phyloP scores from a whole-genome alignment of 352 stramenopile species.

The Phytophthora idaei region DNA sequence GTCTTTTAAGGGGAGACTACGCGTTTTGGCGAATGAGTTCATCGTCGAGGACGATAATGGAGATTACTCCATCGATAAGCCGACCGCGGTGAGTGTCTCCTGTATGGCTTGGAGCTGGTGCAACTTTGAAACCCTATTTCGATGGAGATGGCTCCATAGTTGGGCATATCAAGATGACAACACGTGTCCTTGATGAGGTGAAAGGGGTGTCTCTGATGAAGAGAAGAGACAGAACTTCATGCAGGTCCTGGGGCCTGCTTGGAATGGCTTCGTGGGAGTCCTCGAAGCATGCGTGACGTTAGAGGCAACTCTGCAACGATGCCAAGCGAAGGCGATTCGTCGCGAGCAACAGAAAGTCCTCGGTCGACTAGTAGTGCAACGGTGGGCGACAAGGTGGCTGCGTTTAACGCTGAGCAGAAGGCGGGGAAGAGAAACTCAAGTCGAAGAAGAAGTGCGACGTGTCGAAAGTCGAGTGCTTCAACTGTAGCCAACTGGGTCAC shows the following conservation, averaged over 20 bases:
- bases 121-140: background rate
- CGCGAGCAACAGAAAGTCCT: constrained; percentile 10
- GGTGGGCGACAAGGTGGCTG: background rate
- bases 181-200: constrained; percentile 17
- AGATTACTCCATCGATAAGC: too few relatives aligned
- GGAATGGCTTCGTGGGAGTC: constrained; percentile 15
- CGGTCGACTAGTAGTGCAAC: background rate
- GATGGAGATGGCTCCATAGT: constrained; percentile 10
- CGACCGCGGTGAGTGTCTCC: too few relatives aligned
- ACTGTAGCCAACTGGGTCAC: constrained; percentile 6
- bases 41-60: too few relatives aligned
- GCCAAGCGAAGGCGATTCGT: constrained; percentile 14
- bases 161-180: constrained; percentile 14
- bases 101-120: too few relatives aligned
- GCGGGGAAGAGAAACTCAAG: background rate
- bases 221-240: constrained; percentile 16
- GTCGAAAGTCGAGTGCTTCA: constrained; percentile 17
- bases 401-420: constrained; percentile 1
- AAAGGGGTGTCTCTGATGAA: constrained; percentile 5
- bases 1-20: too few relatives aligned
- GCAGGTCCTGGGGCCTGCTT: constrained; percentile 11
- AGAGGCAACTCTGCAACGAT: constrained; percentile 9
- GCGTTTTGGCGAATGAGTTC: too few relatives aligned
- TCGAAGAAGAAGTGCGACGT: constrained; percentile 11
- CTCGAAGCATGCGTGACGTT: constrained; percentile 3